Percentiles rank a stretch among this genome's conserved stretches.
These are phyloP conservation scores for Aureobasidium namibiae DNA, from an alignment of 2,329 filamentous ascomycete species.

Conservation along the genomic window DNA sequence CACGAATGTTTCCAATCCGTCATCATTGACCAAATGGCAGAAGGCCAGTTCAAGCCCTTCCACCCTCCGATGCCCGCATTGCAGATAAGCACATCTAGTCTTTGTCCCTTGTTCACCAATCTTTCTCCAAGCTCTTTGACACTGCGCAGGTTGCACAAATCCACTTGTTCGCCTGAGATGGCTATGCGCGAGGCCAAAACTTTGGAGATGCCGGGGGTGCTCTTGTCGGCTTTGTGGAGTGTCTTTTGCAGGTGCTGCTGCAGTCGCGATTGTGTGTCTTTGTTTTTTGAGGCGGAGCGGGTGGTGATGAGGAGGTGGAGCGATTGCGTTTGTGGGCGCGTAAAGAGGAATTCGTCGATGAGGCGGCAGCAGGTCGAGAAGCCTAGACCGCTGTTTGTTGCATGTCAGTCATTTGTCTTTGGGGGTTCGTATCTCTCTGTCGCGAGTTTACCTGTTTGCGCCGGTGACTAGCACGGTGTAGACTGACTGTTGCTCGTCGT, in stretches of 20 bases:
- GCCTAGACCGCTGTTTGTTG: constrained; percentile 69
- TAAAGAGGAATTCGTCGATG: constrained; percentile 79
- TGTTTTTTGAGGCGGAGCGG: constrained; percentile 64
- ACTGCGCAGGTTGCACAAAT: constrained; percentile 48
- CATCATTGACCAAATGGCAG: constrained; percentile 48
- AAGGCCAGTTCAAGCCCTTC: constrained; percentile 64
- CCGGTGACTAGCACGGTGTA: constrained; percentile 67
- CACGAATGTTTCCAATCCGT: constrained; percentile 58
- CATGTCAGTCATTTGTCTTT: constrained; percentile 10
- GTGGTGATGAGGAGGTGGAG: constrained; percentile 80
- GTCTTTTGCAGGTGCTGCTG: constrained; percentile 52
- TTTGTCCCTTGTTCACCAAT: constrained; percentile 51
- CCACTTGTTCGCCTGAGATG: constrained; percentile 49
- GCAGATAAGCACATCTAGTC: constrained; percentile 70
- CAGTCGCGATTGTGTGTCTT: constrained; percentile 60
- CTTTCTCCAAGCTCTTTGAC: constrained; percentile 46
- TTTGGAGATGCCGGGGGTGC: constrained; percentile 31
- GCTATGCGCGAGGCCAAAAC: constrained; percentile 37
- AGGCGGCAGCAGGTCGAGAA: constrained; percentile 75
- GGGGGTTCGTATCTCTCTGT: no score
- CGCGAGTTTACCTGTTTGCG: constrained; percentile 77
- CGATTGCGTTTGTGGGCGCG: constrained; percentile 56
- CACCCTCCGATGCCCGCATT: constrained; percentile 89
- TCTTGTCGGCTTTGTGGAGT: constrained; percentile 26
- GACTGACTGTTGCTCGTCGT: constrained; percentile 2